A percentile compares a stretch with the other conserved stretches of the same genome.
Evolutionary conservation across 179 eudicot species (phyloP).

Genomic region (Gypsophila paniculata): DNA sequence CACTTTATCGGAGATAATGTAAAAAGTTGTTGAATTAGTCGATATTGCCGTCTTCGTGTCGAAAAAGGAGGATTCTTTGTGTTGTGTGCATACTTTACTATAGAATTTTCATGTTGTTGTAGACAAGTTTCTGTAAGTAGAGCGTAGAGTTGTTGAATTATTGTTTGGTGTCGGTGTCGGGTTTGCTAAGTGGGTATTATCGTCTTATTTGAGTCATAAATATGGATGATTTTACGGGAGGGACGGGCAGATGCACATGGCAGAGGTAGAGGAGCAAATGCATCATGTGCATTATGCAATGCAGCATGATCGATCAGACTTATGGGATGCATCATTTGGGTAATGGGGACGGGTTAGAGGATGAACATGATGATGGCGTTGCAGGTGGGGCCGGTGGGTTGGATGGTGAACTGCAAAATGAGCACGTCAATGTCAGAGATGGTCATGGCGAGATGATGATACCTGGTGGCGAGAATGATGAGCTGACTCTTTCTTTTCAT

Average conservation of each 20-base stretch:
- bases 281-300: conserved; percentile 36
- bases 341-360: conserved; percentile 49
- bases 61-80: conserved; percentile 1
- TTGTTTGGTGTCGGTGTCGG: conserved; percentile 8
- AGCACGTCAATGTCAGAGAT: conserved; percentile 44
- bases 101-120: conserved; percentile 9
- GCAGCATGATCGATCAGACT: conserved; percentile 42
- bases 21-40: too few relatives aligned
- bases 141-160: neutral
- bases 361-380: conserved; percentile 45
- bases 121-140: neutral
- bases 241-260: conserved; percentile 38
- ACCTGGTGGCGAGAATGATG: conserved; percentile 37
- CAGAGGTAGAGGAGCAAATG: conserved; percentile 39
- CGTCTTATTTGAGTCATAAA: neutral
- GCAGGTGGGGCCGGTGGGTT: conserved; percentile 41
- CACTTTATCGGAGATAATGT: too few relatives aligned
- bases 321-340: conserved; percentile 51
- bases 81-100: conserved; percentile 1
- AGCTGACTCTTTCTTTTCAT: conserved; percentile 47
- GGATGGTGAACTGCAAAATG: conserved; percentile 47
- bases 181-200: neutral
- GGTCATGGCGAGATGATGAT: conserved; percentile 39
- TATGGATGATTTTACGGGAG: conserved; percentile 48
- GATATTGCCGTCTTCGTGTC: too few relatives aligned